A percentile compares a stretch with the other conserved stretches of the same genome.
Evolutionary conservation across 2,329 filamentous ascomycete genomes (phyloP).

Genomic region (Dendryphion nanum): DNA sequence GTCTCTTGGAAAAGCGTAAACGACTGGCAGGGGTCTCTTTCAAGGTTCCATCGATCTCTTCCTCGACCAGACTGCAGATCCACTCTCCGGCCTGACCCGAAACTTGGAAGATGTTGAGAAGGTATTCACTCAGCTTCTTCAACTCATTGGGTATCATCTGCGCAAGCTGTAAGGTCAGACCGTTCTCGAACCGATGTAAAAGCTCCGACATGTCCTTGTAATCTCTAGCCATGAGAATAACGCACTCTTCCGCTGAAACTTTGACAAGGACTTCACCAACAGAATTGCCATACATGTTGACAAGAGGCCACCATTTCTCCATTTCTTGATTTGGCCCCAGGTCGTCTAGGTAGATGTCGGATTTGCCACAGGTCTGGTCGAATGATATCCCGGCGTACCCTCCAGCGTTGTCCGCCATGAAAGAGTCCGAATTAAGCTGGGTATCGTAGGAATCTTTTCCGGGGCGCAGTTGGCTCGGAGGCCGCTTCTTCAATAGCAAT

Average conservation of each 20-base stretch:
- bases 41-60: constrained; percentile 91
- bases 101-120: constrained; percentile 94
- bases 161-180: constrained; percentile 81
- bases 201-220: constrained; percentile 81
- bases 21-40: constrained; percentile 72
- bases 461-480: constrained; percentile 38
- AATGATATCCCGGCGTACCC: constrained; percentile 49
- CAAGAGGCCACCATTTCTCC: constrained; percentile 82
- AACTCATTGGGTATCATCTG: constrained; percentile 75
- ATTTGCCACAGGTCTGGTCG: constrained; percentile 61
- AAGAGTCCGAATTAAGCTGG: constrained; percentile 25
- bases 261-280: constrained; percentile 84
- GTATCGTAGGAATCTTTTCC: constrained; percentile 41
- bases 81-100: constrained; percentile 81
- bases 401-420: constrained; percentile 33
- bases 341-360: constrained; percentile 80
- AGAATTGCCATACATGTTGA: constrained; percentile 71
- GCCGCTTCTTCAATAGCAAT: constrained; percentile 66
- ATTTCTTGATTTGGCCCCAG: constrained; percentile 73
- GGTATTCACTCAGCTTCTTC: constrained; percentile 75
- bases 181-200: constrained; percentile 79
- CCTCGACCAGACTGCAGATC: constrained; percentile 86
- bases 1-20: constrained; percentile 68
- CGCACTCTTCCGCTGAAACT: constrained; percentile 80
- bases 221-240: constrained; percentile 81